These are phyloP conservation scores for Mycena chlorophos DNA, from an alignment of 768 basidiomycete species.

Conservation along the genomic window DNA sequence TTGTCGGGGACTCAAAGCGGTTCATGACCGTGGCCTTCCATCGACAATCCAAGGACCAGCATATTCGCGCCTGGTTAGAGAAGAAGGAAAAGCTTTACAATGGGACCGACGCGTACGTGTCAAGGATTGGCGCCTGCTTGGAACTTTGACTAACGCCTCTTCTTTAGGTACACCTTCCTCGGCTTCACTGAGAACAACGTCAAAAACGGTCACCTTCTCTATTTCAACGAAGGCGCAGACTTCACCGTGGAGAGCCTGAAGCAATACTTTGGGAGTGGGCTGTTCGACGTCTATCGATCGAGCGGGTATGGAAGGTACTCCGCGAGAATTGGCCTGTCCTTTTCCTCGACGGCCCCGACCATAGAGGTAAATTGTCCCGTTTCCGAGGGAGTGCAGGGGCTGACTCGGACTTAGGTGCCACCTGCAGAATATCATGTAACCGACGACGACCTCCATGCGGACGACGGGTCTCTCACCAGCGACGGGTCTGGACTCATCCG, in stretches of 20 bases:
- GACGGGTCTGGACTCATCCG: conserved; percentile 28
- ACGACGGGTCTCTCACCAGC: conserved; percentile 23
- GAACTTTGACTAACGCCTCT: not conserved
- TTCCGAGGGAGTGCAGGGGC: not conserved
- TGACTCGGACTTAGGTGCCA: conserved; percentile 11
- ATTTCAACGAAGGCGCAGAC: conserved; percentile 21
- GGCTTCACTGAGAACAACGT: conserved; percentile 23
- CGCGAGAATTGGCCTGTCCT: conserved; percentile 25
- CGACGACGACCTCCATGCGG: conserved; percentile 20
- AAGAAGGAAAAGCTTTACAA: conserved; percentile 2
- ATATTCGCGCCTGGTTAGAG: conserved; percentile 15
- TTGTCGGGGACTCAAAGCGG: conserved; percentile 16
- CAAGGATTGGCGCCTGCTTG: no score
- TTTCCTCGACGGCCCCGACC: conserved; percentile 22
- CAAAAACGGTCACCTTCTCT: conserved; percentile 19
- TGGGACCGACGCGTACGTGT: not conserved
- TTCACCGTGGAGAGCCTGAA: conserved; percentile 16
- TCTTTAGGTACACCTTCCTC: conserved; percentile 20
- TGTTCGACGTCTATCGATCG: conserved; percentile 18
- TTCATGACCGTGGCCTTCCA: conserved; percentile 18
- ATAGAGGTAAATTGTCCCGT: conserved; percentile 9
- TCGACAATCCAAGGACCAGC: not conserved
- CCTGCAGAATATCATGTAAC: conserved; percentile 9
- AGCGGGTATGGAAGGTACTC: conserved; percentile 27
- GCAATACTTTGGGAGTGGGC: conserved; percentile 20